Conservation (phyloP, 129 eudicot genomes). For the Glebionis coronaria region DNA sequence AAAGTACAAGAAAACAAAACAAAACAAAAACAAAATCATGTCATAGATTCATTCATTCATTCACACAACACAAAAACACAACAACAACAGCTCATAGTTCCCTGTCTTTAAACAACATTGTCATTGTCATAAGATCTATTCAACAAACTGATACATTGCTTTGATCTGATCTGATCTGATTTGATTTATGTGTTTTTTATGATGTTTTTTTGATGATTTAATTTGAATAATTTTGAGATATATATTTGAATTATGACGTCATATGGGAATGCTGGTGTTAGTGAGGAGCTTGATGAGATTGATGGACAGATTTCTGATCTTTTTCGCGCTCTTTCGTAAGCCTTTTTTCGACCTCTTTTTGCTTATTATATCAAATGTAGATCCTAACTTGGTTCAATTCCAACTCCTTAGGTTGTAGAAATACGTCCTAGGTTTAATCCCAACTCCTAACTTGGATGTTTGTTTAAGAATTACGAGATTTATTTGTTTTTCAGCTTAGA, state of each 20-base stretch:
- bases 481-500: too few species aligned
- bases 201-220: conserved; percentile 21
- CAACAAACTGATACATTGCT: conserved; percentile 32
- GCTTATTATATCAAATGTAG: not conserved
- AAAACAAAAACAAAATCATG: too few species aligned
- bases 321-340: conserved; percentile 93
- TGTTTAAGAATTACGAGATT: too few species aligned
- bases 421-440: too few species aligned
- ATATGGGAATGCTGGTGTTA: conserved; percentile 47
- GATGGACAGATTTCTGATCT: conserved; percentile 83
- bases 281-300: conserved; percentile 92
- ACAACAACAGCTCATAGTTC: conserved; percentile 20
- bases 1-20: conserved; percentile 6
- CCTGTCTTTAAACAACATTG: conserved; percentile 17
- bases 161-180: conserved; percentile 43
- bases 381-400: too few species aligned
- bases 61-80: too few species aligned
- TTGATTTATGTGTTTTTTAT: not conserved
- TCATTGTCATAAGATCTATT: conserved; percentile 33
- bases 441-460: too few species aligned
- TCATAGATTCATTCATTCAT: conserved; percentile 8
- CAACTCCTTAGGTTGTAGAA: not conserved
- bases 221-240: conserved; percentile 15
- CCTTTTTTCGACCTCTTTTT: not conserved
- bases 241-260: conserved; percentile 39